phyloP scores from a whole-genome alignment of 345 rosid genomes.

The Carallia pectinifolia region DNA sequence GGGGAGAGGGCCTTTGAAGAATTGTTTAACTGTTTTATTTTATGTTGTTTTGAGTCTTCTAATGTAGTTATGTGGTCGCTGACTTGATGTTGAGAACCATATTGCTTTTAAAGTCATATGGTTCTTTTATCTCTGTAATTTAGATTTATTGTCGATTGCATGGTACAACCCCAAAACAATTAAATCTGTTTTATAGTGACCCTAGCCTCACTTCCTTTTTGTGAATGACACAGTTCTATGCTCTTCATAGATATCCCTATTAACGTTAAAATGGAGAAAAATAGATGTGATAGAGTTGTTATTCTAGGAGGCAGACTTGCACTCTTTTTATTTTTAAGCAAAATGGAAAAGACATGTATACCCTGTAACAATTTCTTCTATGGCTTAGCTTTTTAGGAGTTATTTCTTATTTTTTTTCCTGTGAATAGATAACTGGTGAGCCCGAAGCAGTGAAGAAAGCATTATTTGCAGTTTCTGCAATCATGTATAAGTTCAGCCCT shows the following conservation, averaged over 20 bases:
- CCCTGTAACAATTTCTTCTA: too few relatives aligned
- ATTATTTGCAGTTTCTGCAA: constrained; percentile 75
- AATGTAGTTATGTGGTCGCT: not conserved
- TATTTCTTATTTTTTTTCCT: not conserved
- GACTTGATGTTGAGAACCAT: not conserved
- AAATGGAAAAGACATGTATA: too few relatives aligned
- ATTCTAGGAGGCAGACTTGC: too few relatives aligned
- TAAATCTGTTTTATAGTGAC: not conserved
- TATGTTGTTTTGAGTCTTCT: not conserved
- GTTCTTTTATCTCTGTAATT: not conserved
- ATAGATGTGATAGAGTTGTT: too few relatives aligned
- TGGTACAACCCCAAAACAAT: not conserved
- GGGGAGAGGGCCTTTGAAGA: not conserved
- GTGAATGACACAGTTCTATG: too few relatives aligned
- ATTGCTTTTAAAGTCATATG: not conserved
- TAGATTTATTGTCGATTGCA: not conserved
- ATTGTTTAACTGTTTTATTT: not conserved
- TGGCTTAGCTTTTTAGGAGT: not conserved
- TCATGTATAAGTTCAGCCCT: constrained; percentile 82
- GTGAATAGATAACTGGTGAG: constrained; percentile 72
- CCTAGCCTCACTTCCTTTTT: not conserved
- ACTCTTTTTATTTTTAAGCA: too few relatives aligned
- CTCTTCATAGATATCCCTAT: too few relatives aligned
- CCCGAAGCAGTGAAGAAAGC: constrained; percentile 80
- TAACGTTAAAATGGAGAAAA: too few relatives aligned